Percentiles rank a stretch among this genome's conserved stretches.
Conservation (phyloP, 257 asterid species). For the Hygrophila difformis region DNA sequence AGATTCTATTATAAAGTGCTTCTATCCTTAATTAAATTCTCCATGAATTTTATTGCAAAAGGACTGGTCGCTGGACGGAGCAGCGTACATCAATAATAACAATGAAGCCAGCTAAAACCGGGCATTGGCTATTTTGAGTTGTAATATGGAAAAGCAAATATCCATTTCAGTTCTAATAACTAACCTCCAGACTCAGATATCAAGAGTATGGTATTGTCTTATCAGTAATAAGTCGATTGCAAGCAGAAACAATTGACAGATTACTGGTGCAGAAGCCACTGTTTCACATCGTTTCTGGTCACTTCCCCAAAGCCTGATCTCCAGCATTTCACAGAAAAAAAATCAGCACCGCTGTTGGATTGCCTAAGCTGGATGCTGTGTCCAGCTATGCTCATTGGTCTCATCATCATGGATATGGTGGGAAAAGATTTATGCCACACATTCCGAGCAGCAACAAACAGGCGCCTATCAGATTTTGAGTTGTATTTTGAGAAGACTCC, state of each 20-base stretch:
- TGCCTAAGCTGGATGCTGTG: constrained; percentile 48
- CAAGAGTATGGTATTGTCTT: not conserved
- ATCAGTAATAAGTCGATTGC: constrained; percentile 2
- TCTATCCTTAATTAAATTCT: too few species aligned
- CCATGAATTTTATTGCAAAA: too few species aligned
- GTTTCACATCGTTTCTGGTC: constrained; percentile 52
- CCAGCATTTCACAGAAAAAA: constrained; percentile 19
- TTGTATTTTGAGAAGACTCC: constrained; percentile 21
- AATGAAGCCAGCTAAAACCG: too few species aligned
- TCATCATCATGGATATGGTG: constrained; percentile 36
- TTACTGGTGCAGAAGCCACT: constrained; percentile 39
- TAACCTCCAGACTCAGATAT: not conserved
- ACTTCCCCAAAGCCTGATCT: constrained; percentile 34
- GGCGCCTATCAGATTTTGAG: constrained; percentile 46
- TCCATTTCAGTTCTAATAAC: too few species aligned
- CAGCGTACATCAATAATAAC: too few species aligned
- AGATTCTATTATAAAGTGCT: too few species aligned
- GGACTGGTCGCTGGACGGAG: too few species aligned
- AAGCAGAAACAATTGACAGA: constrained; percentile 1
- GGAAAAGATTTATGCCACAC: constrained; percentile 44
- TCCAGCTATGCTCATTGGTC: constrained; percentile 42
- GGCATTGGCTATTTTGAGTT: not conserved
- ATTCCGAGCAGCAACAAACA: constrained; percentile 41
- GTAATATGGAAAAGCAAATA: too few species aligned
- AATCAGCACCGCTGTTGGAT: constrained; percentile 23